Evolutionary conservation across 2,329 filamentous ascomycete species (phyloP).

Genomic region (Mycosphaerella arachidis): DNA sequence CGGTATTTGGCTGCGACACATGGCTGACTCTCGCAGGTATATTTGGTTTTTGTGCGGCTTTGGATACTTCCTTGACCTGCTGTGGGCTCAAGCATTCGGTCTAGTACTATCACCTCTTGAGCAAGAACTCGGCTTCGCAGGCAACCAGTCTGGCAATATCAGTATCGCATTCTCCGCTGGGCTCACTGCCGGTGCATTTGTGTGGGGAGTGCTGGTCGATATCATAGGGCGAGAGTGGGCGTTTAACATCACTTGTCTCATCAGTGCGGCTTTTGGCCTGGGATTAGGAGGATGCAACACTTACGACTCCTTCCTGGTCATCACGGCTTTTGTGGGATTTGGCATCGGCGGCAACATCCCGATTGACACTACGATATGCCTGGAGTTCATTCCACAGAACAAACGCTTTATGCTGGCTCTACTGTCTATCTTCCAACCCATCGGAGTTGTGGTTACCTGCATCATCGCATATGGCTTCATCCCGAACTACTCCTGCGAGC

Average conservation of each 20-base stretch:
- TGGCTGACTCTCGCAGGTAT: constrained; percentile 5
- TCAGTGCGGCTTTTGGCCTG: constrained; percentile 52
- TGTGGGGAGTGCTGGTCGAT: constrained; percentile 55
- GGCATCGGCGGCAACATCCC: constrained; percentile 50
- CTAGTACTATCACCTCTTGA: constrained; percentile 51
- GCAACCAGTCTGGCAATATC: constrained; percentile 45
- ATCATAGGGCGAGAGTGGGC: constrained; percentile 52
- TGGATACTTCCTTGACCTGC: constrained; percentile 53
- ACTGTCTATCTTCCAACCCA: constrained; percentile 53
- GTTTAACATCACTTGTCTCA: constrained; percentile 56
- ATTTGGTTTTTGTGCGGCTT: constrained; percentile 51
- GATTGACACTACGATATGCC: constrained; percentile 53
- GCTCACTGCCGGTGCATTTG: constrained; percentile 52
- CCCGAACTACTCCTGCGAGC: constrained; percentile 48
- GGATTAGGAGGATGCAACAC: constrained; percentile 47
- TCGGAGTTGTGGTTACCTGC: constrained; percentile 51
- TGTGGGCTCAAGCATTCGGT: constrained; percentile 59
- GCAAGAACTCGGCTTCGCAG: constrained; percentile 53
- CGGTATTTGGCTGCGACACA: background rate
- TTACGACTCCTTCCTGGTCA: constrained; percentile 49
- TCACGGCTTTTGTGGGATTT: constrained; percentile 53
- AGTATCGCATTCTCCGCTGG: constrained; percentile 50
- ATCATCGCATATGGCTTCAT: constrained; percentile 51
- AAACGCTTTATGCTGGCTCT: constrained; percentile 51
- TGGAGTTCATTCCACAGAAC: constrained; percentile 53